Conservation (phyloP, 176 grass and related monocot species). For the Melocanna baccifera region DNA sequence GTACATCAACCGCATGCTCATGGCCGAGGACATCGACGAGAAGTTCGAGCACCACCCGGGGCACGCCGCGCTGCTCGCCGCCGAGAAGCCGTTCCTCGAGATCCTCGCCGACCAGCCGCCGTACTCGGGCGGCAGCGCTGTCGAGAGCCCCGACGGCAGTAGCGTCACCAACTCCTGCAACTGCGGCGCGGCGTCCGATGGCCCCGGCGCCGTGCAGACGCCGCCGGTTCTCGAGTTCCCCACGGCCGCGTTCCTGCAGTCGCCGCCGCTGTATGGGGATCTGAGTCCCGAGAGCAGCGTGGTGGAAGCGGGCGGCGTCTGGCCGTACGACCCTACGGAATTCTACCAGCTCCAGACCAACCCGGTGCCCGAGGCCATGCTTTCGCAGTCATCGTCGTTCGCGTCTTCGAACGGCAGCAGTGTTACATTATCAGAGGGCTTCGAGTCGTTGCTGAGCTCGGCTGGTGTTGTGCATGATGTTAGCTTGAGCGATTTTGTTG, state of each 20-base stretch:
- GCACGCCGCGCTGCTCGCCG: conserved; percentile 60
- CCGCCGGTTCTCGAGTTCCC: conserved; percentile 23
- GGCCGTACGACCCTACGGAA: conserved; percentile 46
- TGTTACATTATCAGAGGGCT: conserved; percentile 29
- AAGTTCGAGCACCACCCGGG: conserved; percentile 82
- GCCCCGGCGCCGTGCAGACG: background rate
- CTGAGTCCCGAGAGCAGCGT: conserved; percentile 31
- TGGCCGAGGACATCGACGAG: conserved; percentile 96
- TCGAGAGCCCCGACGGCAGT: conserved; percentile 55
- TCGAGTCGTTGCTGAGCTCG: conserved; percentile 34
- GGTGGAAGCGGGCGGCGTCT: conserved; percentile 12
- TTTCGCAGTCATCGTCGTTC: conserved; percentile 37
- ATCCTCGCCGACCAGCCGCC: conserved; percentile 56
- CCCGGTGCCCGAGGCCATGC: conserved; percentile 18
- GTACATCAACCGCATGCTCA: conserved; percentile 83
- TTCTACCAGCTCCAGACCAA: conserved; percentile 42
- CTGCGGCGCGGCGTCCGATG: conserved; percentile 1
- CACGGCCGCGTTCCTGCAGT: conserved; percentile 26
- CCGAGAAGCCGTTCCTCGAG: conserved; percentile 74
- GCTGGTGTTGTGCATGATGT: conserved; percentile 22
- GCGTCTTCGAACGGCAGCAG: conserved; percentile 30
- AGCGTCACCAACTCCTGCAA: conserved; percentile 39
- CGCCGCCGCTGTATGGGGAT: conserved; percentile 23
- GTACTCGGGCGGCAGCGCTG: conserved; percentile 35
- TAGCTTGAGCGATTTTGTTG: conserved; percentile 24